These are phyloP conservation scores for Nymphaea colorata DNA, from an alignment of 164 flowering plant genomes.

Conservation along the genomic window DNA sequence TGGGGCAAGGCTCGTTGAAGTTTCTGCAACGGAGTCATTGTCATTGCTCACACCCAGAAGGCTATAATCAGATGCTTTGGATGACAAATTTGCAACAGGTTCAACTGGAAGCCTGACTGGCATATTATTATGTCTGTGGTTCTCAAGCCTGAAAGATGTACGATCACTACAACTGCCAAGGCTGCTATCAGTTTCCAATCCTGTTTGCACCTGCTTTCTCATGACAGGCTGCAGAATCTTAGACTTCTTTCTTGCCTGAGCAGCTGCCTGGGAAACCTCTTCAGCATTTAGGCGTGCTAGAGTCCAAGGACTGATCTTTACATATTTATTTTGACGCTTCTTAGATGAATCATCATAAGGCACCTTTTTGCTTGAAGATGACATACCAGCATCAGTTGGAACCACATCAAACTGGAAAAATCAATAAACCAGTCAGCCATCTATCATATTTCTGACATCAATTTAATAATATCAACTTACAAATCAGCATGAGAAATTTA, in stretches of 20 bases:
- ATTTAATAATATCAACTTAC: no score
- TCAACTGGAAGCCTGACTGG: slow-evolving; percentile 46
- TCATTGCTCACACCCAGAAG: slow-evolving; percentile 11
- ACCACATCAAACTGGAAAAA: slow-evolving; percentile 83
- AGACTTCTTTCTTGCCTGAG: slow-evolving; percentile 84
- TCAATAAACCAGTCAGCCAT: neutral
- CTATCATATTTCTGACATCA: no score
- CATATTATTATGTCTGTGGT: slow-evolving; percentile 10
- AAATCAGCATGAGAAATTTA: no score
- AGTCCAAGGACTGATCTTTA: slow-evolving; percentile 94
- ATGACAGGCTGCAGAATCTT: slow-evolving; percentile 71
- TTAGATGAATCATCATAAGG: slow-evolving; percentile 34
- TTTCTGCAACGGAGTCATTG: slow-evolving; percentile 15
- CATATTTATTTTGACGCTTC: slow-evolving; percentile 48
- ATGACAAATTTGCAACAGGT: slow-evolving; percentile 22
- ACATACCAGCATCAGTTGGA: slow-evolving; percentile 71
- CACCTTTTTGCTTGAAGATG: slow-evolving; percentile 45
- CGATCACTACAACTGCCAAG: slow-evolving; percentile 67
- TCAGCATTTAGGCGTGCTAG: slow-evolving; percentile 84
- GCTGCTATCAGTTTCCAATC: slow-evolving; percentile 53
- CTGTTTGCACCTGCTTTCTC: slow-evolving; percentile 30
- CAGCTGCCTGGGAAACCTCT: slow-evolving; percentile 80
- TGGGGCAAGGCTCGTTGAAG: slow-evolving; percentile 55
- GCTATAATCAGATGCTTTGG: slow-evolving; percentile 13
- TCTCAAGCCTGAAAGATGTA: slow-evolving; percentile 39